Percentiles rank a stretch among this genome's conserved stretches.
phyloP scores from a whole-genome alignment of 768 basidiomycete genomes.

The Suillus ampliporus region DNA sequence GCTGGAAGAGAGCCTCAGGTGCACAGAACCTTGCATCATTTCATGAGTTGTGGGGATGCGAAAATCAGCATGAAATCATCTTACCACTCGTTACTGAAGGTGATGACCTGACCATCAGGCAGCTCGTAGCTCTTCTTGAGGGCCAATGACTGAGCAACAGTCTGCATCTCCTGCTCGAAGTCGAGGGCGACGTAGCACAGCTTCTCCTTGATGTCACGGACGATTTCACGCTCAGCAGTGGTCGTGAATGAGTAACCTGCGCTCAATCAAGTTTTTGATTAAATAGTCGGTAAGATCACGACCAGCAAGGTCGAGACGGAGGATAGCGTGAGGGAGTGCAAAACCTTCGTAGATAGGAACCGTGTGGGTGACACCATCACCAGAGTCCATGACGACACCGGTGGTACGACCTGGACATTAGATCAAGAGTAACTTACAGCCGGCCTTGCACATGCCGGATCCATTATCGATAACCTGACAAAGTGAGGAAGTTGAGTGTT shows the following conservation, averaged over 20 bases:
- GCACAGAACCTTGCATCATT: slow-evolving; percentile 52
- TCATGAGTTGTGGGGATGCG: slow-evolving; percentile 1
- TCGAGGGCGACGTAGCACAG: slow-evolving; percentile 94
- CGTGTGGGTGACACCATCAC: slow-evolving; percentile 95
- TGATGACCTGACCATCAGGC: slow-evolving; percentile 93
- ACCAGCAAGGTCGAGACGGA: slow-evolving; percentile 90
- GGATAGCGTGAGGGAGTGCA: slow-evolving; percentile 90
- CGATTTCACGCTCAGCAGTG: slow-evolving; percentile 92
- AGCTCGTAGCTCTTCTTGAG: slow-evolving; percentile 95
- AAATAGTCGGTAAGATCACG: slow-evolving; percentile 88
- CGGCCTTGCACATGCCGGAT: slow-evolving; percentile 99
- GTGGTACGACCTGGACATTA: slow-evolving; percentile 90
- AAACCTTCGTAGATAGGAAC: slow-evolving; percentile 98
- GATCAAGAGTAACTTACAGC: slow-evolving; percentile 65
- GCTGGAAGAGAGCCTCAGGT: slow-evolving; percentile 64
- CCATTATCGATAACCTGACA: slow-evolving; percentile 88
- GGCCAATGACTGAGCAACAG: slow-evolving; percentile 85
- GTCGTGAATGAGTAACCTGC: slow-evolving; percentile 96
- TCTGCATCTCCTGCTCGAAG: slow-evolving; percentile 93
- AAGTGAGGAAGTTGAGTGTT: slow-evolving; percentile 10
- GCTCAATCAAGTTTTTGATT: slow-evolving; percentile 86
- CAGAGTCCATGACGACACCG: slow-evolving; percentile 93
- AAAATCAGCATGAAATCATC: slow-evolving; percentile 15
- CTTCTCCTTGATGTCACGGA: slow-evolving; percentile 94
- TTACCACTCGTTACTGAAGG: slow-evolving; percentile 71